phyloP scores from a whole-genome alignment of 345 rosid genomes.

The Salix exigua region DNA sequence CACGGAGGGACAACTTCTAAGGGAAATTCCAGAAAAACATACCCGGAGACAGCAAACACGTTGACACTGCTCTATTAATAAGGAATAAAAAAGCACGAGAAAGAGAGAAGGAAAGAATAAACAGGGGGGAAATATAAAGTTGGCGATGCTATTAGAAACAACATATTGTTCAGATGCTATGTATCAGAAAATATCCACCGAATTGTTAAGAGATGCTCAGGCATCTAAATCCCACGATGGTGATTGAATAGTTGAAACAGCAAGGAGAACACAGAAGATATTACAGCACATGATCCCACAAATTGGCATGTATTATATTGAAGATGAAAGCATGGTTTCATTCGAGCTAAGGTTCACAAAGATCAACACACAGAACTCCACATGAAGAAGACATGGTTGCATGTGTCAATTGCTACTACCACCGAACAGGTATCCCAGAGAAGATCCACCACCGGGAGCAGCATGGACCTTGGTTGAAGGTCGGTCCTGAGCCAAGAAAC shows the following conservation, averaged over 20 bases:
- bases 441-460: slow-evolving; percentile 36
- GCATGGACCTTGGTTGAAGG: slow-evolving; percentile 34
- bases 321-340: slow-evolving; percentile 14
- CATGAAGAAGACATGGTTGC: neutral
- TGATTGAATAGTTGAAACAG: slow-evolving; percentile 19
- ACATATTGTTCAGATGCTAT: neutral
- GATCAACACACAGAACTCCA: slow-evolving; percentile 28
- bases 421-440: slow-evolving; percentile 26
- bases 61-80: neutral
- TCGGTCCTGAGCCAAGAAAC: slow-evolving; percentile 22
- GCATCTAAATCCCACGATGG: slow-evolving; percentile 4
- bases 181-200: neutral
- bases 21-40: too few relatives aligned
- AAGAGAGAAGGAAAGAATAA: neutral
- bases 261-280: slow-evolving; percentile 19
- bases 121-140: accelerated
- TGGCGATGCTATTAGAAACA: neutral
- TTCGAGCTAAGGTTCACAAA: slow-evolving; percentile 22
- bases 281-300: slow-evolving; percentile 29
- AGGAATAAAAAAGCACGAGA: neutral
- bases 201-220: neutral
- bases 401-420: slow-evolving; percentile 16
- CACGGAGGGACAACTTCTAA: neutral
- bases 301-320: slow-evolving; percentile 13
- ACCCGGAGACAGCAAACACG: neutral